Conservation (phyloP, 495 filamentous ascomycete genomes). For the Lepidopterella palustris region DNA sequence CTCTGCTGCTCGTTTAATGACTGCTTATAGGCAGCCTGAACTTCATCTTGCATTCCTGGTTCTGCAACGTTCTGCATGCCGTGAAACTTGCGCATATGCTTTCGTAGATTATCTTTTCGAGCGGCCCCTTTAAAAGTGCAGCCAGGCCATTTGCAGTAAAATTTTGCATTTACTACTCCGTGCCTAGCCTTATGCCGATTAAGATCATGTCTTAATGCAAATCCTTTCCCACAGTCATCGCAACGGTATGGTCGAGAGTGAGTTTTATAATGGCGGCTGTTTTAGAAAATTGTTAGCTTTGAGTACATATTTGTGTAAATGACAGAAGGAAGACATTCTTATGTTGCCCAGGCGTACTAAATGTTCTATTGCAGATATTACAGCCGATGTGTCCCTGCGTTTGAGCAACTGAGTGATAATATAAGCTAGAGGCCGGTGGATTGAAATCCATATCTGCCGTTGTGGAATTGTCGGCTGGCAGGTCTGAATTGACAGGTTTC, state of each 20-base stretch:
- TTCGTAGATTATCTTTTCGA: constrained; percentile 18
- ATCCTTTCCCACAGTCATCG: constrained; percentile 11
- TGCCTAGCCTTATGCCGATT: constrained; percentile 12
- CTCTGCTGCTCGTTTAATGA: constrained; percentile 3
- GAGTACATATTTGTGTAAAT: neutral
- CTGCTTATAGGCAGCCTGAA: constrained; percentile 3
- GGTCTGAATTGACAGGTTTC: neutral
- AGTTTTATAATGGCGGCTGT: constrained; percentile 16
- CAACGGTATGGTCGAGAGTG: constrained; percentile 15
- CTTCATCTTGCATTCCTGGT: constrained; percentile 6
- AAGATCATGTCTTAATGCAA: constrained; percentile 12
- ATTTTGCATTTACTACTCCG: neutral
- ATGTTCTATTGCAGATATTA: constrained; percentile 1
- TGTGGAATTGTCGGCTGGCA: neutral
- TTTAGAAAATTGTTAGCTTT: neutral
- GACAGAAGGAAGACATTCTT: neutral
- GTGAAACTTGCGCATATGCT: constrained; percentile 11
- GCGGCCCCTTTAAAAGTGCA: constrained; percentile 15
- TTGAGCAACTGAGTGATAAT: neutral
- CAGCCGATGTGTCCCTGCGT: constrained; percentile 10
- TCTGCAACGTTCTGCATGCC: neutral
- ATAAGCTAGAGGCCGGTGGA: neutral
- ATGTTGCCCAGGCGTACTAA: constrained; percentile 2
- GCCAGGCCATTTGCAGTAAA: constrained; percentile 14
- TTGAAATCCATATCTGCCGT: neutral